These are phyloP conservation scores for Globisporangium camurandrum DNA, from an alignment of 352 stramenopile species.

Conservation along the genomic window DNA sequence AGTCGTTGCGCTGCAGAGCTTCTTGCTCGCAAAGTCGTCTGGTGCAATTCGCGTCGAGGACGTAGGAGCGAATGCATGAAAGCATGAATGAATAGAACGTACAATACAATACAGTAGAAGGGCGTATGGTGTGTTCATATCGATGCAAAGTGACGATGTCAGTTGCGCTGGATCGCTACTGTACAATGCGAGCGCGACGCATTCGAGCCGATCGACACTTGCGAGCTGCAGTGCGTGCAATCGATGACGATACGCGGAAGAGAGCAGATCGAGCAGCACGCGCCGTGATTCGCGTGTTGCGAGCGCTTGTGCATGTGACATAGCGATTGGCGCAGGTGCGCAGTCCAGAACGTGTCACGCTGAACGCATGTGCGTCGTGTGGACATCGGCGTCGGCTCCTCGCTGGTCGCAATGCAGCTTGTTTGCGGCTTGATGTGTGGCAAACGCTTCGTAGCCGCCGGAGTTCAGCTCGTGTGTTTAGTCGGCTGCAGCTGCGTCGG, in stretches of 20 bases:
- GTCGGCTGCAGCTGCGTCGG: neutral
- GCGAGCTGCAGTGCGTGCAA: neutral
- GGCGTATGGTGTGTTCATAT: too few relatives aligned
- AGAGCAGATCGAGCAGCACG: neutral
- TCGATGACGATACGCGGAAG: neutral
- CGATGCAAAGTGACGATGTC: too few relatives aligned
- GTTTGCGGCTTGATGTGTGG: neutral
- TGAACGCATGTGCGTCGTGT: neutral
- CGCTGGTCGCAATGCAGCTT: neutral
- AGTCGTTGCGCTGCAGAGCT: slow-evolving; percentile 19
- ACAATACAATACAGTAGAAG: too few relatives aligned
- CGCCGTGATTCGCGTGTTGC: neutral
- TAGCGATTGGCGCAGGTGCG: neutral
- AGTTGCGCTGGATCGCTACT: too few relatives aligned
- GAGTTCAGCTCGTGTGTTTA: too few relatives aligned
- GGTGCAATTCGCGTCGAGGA: slow-evolving; percentile 17
- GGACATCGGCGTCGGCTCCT: neutral
- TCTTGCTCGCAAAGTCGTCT: slow-evolving; percentile 41
- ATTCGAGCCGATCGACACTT: neutral
- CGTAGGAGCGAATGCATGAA: too few relatives aligned
- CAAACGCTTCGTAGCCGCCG: too few relatives aligned
- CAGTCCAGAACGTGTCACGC: slow-evolving; percentile 5
- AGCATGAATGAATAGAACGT: too few relatives aligned
- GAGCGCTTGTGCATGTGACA: too few relatives aligned
- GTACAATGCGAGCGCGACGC: too few relatives aligned